These are phyloP conservation scores for Chlamydomonas incerta DNA, from an alignment of 139 green algal species.

Conservation along the genomic window DNA sequence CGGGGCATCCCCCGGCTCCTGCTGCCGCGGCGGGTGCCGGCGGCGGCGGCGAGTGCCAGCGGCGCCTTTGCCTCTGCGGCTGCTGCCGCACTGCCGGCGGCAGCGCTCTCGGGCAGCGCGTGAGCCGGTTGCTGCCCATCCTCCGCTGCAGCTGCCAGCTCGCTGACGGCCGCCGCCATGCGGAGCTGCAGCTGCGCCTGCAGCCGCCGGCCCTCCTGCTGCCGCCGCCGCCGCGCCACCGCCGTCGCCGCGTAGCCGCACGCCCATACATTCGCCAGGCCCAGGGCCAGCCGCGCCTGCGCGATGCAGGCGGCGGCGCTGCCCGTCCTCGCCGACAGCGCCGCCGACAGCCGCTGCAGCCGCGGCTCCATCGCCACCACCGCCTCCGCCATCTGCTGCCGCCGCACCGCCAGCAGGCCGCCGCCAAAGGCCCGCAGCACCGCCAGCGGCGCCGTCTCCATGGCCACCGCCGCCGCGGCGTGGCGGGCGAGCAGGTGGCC, in stretches of 20 bases:
- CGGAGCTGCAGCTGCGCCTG: background rate
- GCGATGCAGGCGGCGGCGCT: background rate
- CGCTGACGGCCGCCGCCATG: background rate
- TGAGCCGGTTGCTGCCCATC: too few relatives aligned
- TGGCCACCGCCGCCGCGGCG: background rate
- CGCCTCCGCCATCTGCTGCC: background rate
- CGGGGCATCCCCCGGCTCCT: too few relatives aligned
- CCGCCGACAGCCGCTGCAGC: background rate
- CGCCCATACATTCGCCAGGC: conserved; percentile 8
- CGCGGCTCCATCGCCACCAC: background rate
- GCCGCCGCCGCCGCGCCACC: too few relatives aligned
- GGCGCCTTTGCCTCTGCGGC: background rate
- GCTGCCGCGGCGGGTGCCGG: too few relatives aligned
- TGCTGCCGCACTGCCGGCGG: background rate
- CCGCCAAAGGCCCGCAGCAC: background rate
- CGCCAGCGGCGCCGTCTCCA: background rate
- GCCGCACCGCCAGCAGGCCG: background rate
- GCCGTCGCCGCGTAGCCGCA: background rate
- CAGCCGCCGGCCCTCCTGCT: background rate
- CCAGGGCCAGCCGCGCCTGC: conserved; percentile 21
- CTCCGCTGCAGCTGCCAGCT: background rate
- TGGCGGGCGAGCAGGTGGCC: background rate
- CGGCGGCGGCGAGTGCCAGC: too few relatives aligned
- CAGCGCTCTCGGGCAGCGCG: too few relatives aligned
- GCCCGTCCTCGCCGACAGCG: background rate